A percentile compares a stretch with the other conserved stretches of the same genome.
Conservation (phyloP, 257 asterid species). For the Parsonsia alboflavescens region DNA sequence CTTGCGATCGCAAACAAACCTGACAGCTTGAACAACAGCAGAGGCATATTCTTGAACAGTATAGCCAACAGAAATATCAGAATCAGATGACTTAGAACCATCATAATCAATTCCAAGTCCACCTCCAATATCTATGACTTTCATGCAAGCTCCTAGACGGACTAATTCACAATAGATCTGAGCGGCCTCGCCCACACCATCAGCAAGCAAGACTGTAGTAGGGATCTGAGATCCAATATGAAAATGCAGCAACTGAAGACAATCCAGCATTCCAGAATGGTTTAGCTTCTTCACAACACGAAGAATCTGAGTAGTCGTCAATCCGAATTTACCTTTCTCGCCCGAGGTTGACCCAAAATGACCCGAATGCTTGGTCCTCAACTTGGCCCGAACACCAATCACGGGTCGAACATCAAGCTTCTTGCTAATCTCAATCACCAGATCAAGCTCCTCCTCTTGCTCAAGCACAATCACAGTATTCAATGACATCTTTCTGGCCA, state of each 20-base stretch:
- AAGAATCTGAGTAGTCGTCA: constrained; percentile 72
- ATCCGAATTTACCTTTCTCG: constrained; percentile 91
- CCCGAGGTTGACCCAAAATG: constrained; percentile 99
- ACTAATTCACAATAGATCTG: constrained; percentile 79
- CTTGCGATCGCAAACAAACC: constrained; percentile 54
- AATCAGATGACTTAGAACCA: constrained; percentile 72
- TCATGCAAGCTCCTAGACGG: constrained; percentile 85
- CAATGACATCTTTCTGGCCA: constrained; percentile 67
- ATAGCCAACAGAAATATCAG: constrained; percentile 78
- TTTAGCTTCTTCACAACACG: constrained; percentile 71
- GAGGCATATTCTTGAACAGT: constrained; percentile 71
- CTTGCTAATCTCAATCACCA: constrained; percentile 60
- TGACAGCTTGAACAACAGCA: constrained; percentile 71
- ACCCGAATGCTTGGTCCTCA: constrained; percentile 86
- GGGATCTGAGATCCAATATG: constrained; percentile 99
- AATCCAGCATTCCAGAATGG: constrained; percentile 69
- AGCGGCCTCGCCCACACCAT: constrained; percentile 87
- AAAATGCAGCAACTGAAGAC: constrained; percentile 85
- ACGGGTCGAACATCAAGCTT: constrained; percentile 74
- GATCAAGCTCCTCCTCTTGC: constrained; percentile 85
- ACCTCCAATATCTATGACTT: constrained; percentile 84
- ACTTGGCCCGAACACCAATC: constrained; percentile 83
- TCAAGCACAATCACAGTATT: constrained; percentile 87
- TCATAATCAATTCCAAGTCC: constrained; percentile 96
- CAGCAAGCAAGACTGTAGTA: constrained; percentile 57